phyloP scores from a whole-genome alignment of 2,329 filamentous ascomycete species.

The Fusarium decemcellulare region DNA sequence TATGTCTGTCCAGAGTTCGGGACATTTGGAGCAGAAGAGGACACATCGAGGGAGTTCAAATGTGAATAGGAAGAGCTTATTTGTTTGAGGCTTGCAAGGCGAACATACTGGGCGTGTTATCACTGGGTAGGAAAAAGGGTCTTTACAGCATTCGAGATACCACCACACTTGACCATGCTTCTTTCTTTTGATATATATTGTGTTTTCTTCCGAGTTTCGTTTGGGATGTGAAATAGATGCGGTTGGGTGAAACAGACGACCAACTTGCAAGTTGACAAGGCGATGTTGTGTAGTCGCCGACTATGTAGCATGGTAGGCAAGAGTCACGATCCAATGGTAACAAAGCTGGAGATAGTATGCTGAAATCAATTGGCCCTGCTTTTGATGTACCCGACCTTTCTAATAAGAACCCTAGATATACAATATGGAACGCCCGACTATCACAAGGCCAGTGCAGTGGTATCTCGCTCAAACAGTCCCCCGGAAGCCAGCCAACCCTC shows the following conservation, averaged over 20 bases:
- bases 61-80: slow-evolving; percentile 20
- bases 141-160: slow-evolving; percentile 42
- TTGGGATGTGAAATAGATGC: neutral
- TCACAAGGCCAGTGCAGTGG: slow-evolving; percentile 36
- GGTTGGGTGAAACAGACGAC: slow-evolving; percentile 3
- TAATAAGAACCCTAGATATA: slow-evolving; percentile 28
- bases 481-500: slow-evolving; percentile 8
- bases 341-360: slow-evolving; percentile 1
- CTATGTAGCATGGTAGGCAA: neutral
- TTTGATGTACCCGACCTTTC: slow-evolving; percentile 24
- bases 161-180: slow-evolving; percentile 38
- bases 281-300: slow-evolving; percentile 13
- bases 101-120: slow-evolving; percentile 26
- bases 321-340: too few relatives aligned
- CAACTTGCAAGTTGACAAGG: neutral
- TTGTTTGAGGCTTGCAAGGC: slow-evolving; percentile 26
- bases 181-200: slow-evolving; percentile 16
- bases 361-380: slow-evolving; percentile 19
- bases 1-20: neutral
- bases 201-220: neutral
- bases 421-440: slow-evolving; percentile 42
- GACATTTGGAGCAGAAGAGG: neutral
- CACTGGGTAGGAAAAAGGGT: slow-evolving; percentile 24
- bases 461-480: slow-evolving; percentile 35
- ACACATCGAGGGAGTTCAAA: neutral